Conservation (phyloP, 805 yeast species). For the Candida verbasci region DNA sequence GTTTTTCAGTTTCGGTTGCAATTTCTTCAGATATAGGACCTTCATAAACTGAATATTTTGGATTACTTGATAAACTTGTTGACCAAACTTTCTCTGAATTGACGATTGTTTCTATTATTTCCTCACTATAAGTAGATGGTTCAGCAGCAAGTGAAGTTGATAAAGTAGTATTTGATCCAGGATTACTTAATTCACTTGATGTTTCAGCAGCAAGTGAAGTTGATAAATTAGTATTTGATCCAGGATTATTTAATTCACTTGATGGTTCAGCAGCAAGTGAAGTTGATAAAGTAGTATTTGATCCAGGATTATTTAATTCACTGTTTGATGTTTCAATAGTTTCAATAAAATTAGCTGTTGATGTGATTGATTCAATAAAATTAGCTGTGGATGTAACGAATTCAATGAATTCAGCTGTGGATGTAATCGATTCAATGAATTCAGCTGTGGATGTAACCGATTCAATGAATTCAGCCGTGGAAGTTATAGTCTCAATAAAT, state of each 20-base stretch:
- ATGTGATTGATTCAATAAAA: too few species aligned
- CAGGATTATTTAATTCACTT: too few species aligned
- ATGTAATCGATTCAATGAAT: too few species aligned
- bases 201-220: not conserved
- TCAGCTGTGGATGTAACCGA: not conserved
- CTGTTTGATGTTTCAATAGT: not conserved
- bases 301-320: not conserved
- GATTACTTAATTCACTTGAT: not conserved
- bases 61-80: not conserved
- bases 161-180: not conserved
- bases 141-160: not conserved
- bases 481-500: not conserved
- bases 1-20: too few species aligned
- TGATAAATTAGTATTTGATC: not conserved
- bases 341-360: not conserved
- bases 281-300: not conserved
- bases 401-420: not conserved
- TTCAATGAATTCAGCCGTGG: not conserved
- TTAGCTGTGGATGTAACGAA: not conserved
- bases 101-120: not conserved
- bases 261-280: slow-evolving; percentile 1
- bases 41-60: not conserved
- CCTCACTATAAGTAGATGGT: not conserved
- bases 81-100: not conserved
- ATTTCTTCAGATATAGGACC: not conserved